Conservation (phyloP, 768 basidiomycete species). For the Rhizopogon vinicolor region DNA sequence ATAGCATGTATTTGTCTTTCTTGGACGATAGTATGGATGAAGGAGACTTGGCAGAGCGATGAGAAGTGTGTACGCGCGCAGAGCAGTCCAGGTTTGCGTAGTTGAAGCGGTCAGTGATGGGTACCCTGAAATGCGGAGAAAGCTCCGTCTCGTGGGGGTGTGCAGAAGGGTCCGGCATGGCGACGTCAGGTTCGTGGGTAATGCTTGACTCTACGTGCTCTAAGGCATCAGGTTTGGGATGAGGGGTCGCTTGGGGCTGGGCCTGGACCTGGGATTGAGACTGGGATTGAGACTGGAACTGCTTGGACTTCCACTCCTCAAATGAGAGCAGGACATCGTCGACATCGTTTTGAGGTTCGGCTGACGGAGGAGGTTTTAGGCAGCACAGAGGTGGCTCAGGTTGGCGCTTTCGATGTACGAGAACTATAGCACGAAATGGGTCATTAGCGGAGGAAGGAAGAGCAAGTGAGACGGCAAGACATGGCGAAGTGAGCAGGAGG, state of each 20-base stretch:
- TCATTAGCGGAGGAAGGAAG: constrained; percentile 43
- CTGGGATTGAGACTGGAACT: constrained; percentile 36
- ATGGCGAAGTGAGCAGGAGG: constrained; percentile 33
- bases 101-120: constrained; percentile 86
- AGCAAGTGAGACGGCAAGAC: constrained; percentile 21
- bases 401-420: constrained; percentile 36
- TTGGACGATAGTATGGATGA: constrained; percentile 83
- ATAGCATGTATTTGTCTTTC: constrained; percentile 95
- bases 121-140: constrained; percentile 65
- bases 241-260: constrained; percentile 19
- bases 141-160: constrained; percentile 20
- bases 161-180: constrained; percentile 9
- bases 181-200: constrained; percentile 4
- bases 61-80: constrained; percentile 83
- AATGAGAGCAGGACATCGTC: constrained; percentile 74
- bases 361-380: constrained; percentile 43
- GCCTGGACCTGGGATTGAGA: constrained; percentile 17
- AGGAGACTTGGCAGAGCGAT: constrained; percentile 76
- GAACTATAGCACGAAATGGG: constrained; percentile 54
- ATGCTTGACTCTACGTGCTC: constrained; percentile 3
- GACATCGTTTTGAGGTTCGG: constrained; percentile 37
- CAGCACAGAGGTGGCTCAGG: constrained; percentile 65
- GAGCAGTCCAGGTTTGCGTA: constrained; percentile 93
- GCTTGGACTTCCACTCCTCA: constrained; percentile 84
- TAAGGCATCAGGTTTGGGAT: constrained; percentile 3